Percentiles rank a stretch among this genome's conserved stretches.
These are phyloP conservation scores for Cyclostephanos tholiformis DNA, from an alignment of 108 stramenopile genomes.

Conservation along the genomic window DNA sequence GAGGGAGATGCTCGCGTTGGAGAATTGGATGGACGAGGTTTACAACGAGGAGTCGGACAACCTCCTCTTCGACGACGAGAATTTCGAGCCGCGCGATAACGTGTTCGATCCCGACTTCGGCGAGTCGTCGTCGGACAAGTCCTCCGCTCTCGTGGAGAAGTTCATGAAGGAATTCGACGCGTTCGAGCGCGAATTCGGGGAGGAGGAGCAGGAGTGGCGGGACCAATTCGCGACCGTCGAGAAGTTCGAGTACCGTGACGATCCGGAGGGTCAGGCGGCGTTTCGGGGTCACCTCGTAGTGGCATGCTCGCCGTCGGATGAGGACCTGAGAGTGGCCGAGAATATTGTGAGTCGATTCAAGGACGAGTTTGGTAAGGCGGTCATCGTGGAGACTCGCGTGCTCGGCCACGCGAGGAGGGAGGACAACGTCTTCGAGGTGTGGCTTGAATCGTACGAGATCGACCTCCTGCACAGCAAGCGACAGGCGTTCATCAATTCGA, in stretches of 20 bases:
- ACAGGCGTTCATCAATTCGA: slow-evolving; percentile 52
- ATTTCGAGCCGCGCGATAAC: slow-evolving; percentile 76
- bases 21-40: slow-evolving; percentile 86
- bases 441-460: slow-evolving; percentile 87
- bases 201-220: slow-evolving; percentile 56
- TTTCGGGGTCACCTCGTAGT: slow-evolving; percentile 86
- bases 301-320: slow-evolving; percentile 65
- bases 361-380: slow-evolving; percentile 74
- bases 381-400: slow-evolving; percentile 85
- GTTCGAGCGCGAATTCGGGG: slow-evolving; percentile 65
- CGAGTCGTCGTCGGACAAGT: slow-evolving; percentile 62
- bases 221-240: slow-evolving; percentile 57
- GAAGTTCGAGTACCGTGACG: slow-evolving; percentile 58
- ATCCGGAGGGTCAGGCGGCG: slow-evolving; percentile 66
- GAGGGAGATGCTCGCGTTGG: slow-evolving; percentile 81
- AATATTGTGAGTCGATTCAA: slow-evolving; percentile 72
- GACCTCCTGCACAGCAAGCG: slow-evolving; percentile 80
- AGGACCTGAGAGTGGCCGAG: slow-evolving; percentile 77
- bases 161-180: slow-evolving; percentile 62
- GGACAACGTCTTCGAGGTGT: slow-evolving; percentile 86
- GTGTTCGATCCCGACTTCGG: slow-evolving; percentile 74
- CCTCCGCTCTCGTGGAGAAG: slow-evolving; percentile 61
- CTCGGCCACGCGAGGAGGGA: slow-evolving; percentile 66
- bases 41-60: slow-evolving; percentile 83
- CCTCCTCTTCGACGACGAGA: slow-evolving; percentile 83